Percentiles rank a stretch among this genome's conserved stretches.
These are phyloP conservation scores for Rhodotorula sp. DNA, from an alignment of 1,284 basidiomycete species.

Conservation along the genomic window DNA sequence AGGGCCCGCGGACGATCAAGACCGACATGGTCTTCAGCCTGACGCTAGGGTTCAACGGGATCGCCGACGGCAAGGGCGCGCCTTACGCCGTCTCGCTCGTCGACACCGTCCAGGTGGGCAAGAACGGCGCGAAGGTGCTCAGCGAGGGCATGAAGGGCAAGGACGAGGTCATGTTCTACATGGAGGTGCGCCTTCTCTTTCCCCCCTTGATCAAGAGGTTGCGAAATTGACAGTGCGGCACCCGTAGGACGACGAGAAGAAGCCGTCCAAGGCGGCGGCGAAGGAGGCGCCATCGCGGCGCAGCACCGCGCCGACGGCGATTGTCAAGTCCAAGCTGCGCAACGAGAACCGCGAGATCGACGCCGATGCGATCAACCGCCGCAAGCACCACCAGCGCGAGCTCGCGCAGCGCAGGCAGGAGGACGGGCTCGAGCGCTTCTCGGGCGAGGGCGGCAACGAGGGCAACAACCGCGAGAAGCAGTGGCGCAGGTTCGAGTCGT, in stretches of 20 bases:
- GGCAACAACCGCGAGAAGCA: conserved; percentile 69
- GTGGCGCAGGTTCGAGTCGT: conserved; percentile 96
- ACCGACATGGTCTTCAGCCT: conserved; percentile 85
- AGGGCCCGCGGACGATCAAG: conserved; percentile 72
- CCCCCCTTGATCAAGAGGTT: background rate
- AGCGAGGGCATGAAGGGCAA: conserved; percentile 80
- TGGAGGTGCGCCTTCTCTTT: conserved; percentile 50
- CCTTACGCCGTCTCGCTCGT: conserved; percentile 88
- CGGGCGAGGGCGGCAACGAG: conserved; percentile 67
- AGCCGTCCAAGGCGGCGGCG: conserved; percentile 58
- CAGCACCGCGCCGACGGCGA: conserved; percentile 32
- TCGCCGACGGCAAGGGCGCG: conserved; percentile 69
- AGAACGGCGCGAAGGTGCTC: conserved; percentile 68
- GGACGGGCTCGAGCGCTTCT: conserved; percentile 81
- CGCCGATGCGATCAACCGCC: conserved; percentile 66
- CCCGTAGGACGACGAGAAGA: conserved; percentile 50
- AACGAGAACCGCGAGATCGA: conserved; percentile 74
- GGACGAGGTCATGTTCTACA: conserved; percentile 87
- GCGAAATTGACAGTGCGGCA: background rate
- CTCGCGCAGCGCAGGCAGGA: conserved; percentile 76
- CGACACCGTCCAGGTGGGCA: conserved; percentile 81
- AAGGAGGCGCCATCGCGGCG: conserved; percentile 47
- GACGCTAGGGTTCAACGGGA: conserved; percentile 77
- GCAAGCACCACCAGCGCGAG: conserved; percentile 85
- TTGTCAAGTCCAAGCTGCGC: conserved; percentile 68